These are phyloP conservation scores for Aspergillus sp. DNA, from an alignment of 2,329 filamentous ascomycete genomes.

Conservation along the genomic window DNA sequence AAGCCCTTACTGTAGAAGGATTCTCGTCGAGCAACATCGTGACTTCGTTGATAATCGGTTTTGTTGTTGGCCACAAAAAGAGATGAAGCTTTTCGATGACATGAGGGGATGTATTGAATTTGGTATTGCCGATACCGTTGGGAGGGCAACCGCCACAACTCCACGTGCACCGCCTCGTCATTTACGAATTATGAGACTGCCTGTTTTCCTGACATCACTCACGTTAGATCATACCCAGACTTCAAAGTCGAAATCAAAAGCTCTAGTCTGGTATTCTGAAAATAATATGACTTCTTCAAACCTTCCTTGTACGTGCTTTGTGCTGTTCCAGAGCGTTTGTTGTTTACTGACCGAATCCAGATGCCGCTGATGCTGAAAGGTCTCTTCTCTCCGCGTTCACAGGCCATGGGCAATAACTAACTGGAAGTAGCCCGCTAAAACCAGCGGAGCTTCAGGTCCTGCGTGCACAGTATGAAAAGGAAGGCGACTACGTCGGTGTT, in stretches of 20 bases:
- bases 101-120: conserved; percentile 6
- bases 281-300: conserved; percentile 43
- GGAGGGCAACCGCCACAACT: conserved; percentile 40
- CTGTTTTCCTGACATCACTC: conserved; percentile 9
- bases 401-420: conserved; percentile 15
- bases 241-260: neutral
- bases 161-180: conserved; percentile 21
- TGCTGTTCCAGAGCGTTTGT: neutral
- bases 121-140: conserved; percentile 26
- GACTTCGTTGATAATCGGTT: conserved; percentile 17
- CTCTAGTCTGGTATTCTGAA: neutral
- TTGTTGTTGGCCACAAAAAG: neutral
- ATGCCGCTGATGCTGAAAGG: conserved; percentile 97
- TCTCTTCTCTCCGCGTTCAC: conserved; percentile 33
- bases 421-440: conserved; percentile 70
- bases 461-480: conserved; percentile 92
- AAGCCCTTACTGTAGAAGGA: conserved; percentile 69
- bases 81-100: neutral
- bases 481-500: conserved; percentile 92
- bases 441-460: conserved; percentile 89
- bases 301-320: conserved; percentile 48
- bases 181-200: conserved; percentile 1
- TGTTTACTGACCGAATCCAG: conserved; percentile 49
- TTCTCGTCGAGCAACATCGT: conserved; percentile 94
- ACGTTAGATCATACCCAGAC: neutral